Evolutionary conservation across 345 rosid species (phyloP).

Genomic region (Turritis glabra): DNA sequence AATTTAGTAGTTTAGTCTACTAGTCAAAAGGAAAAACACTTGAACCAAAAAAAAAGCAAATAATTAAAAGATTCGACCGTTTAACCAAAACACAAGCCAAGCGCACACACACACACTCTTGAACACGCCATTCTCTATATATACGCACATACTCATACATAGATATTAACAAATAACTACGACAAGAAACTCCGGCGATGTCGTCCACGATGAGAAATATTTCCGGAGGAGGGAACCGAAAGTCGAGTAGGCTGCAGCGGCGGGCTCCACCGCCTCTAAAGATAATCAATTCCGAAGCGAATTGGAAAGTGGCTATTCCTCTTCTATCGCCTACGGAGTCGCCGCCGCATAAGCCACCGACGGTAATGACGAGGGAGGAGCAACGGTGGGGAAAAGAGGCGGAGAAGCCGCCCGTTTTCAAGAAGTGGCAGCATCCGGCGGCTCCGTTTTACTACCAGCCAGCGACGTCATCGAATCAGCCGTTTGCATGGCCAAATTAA

Average conservation of each 20-base stretch:
- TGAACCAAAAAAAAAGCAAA: background rate
- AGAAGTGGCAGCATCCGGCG: slow-evolving; percentile 97
- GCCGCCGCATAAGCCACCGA: slow-evolving; percentile 52
- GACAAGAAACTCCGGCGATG: slow-evolving; percentile 29
- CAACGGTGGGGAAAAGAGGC: slow-evolving; percentile 41
- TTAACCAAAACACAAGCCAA: slow-evolving; percentile 29
- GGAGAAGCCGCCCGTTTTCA: slow-evolving; percentile 51
- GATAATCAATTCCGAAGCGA: slow-evolving; percentile 49
- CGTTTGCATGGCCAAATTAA: slow-evolving; percentile 50
- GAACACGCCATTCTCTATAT: slow-evolving; percentile 10
- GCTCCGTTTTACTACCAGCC: slow-evolving; percentile 73
- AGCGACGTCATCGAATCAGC: slow-evolving; percentile 42
- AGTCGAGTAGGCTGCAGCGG: slow-evolving; percentile 70
- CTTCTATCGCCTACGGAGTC: slow-evolving; percentile 79
- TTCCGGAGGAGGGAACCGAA: slow-evolving; percentile 21
- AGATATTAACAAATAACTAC: background rate
- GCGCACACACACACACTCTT: slow-evolving; percentile 10
- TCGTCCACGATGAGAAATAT: slow-evolving; percentile 31
- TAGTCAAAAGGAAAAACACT: slow-evolving; percentile 33
- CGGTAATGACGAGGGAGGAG: slow-evolving; percentile 28
- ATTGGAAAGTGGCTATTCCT: slow-evolving; percentile 89
- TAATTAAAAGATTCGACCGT: slow-evolving; percentile 37
- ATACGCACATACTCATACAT: background rate
- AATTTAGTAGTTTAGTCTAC: slow-evolving; percentile 11
- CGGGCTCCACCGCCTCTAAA: slow-evolving; percentile 74